These are phyloP conservation scores for Xerocomellus chrysenteron DNA, from an alignment of 768 basidiomycete species.

Conservation along the genomic window DNA sequence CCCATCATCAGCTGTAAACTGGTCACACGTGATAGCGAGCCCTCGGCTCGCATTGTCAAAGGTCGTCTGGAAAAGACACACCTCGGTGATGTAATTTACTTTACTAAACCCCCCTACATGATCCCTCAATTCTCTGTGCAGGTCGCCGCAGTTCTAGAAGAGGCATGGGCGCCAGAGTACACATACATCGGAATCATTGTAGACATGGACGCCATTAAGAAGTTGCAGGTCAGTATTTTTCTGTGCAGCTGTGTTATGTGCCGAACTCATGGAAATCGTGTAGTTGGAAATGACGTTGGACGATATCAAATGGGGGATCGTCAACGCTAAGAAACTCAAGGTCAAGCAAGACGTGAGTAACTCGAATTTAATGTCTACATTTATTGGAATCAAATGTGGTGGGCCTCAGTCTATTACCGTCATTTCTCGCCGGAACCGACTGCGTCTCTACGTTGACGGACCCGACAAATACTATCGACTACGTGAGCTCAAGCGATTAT, in stretches of 20 bases:
- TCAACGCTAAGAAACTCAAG: slow-evolving; percentile 84
- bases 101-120: background rate
- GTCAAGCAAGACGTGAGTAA: slow-evolving; percentile 75
- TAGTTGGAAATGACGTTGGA: slow-evolving; percentile 92
- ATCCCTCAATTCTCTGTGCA: slow-evolving; percentile 29
- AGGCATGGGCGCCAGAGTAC: slow-evolving; percentile 92
- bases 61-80: slow-evolving; percentile 93
- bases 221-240: slow-evolving; percentile 66
- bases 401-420: slow-evolving; percentile 67
- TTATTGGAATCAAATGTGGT: background rate
- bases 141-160: slow-evolving; percentile 91
- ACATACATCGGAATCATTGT: slow-evolving; percentile 93
- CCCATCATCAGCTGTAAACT: slow-evolving; percentile 98
- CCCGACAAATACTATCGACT: slow-evolving; percentile 80
- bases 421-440: slow-evolving; percentile 67
- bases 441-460: slow-evolving; percentile 78
- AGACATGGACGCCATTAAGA: slow-evolving; percentile 83
- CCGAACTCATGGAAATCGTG: background rate
- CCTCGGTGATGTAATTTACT: slow-evolving; percentile 75
- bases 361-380: background rate
- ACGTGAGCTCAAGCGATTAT: slow-evolving; percentile 79
- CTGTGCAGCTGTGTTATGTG: background rate
- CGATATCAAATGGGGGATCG: slow-evolving; percentile 91
- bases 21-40: slow-evolving; percentile 79
- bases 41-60: slow-evolving; percentile 97